Base-by-base conservation (phyloP, 139 green algal genomes). In the Mesostigma viride region DNA sequence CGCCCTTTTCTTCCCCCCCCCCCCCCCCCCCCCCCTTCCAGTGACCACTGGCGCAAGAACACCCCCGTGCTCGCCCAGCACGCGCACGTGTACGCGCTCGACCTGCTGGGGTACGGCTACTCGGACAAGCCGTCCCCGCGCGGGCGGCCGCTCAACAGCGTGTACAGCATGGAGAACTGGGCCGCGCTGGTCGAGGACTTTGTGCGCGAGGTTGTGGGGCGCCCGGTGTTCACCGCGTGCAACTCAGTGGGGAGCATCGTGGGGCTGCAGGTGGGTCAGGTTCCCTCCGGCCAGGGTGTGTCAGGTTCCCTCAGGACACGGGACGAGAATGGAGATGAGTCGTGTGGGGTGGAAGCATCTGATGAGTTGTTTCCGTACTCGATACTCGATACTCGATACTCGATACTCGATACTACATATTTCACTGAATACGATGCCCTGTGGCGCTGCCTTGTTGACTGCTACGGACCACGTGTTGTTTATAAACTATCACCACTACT, bases 21-120 rank as follows among this genome's bases (percentile, higher is more conserved):
- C 40, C 17, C 14, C 14, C 40, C 14, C 14, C 14, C 14, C 40
- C 40, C 14, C 40, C 14, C 40, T 53, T 53, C 17, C 59, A 75
- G 68, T n/a, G 69, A 81, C 48, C 79, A 84, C 62, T 85, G 67
- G 70, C 44, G 90, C 17, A 93, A 96, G 69, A 96, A 95, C 75
- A 77, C 88, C 14, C 76, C 76, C 0, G 76, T 63, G 26, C 69
- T 96, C 17, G 89, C 70, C 0, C 11, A 69, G 26, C 57, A 75
- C 33, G 34, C 64, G 24, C 74, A 77, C 0, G 79, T 78, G 0
- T 98, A 78, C 64, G 84, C 91, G 30, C 87, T 97, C 11, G 91
- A 97, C 72, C 73, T 97, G 33, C 77, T 97, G 3, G 91, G 91
- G 0, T 96, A 91, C 64, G 85, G 82, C 22, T 88, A 75, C 65